Conservation (phyloP, 2,329 filamentous ascomycete genomes). For the Paecilomyces sp. region DNA sequence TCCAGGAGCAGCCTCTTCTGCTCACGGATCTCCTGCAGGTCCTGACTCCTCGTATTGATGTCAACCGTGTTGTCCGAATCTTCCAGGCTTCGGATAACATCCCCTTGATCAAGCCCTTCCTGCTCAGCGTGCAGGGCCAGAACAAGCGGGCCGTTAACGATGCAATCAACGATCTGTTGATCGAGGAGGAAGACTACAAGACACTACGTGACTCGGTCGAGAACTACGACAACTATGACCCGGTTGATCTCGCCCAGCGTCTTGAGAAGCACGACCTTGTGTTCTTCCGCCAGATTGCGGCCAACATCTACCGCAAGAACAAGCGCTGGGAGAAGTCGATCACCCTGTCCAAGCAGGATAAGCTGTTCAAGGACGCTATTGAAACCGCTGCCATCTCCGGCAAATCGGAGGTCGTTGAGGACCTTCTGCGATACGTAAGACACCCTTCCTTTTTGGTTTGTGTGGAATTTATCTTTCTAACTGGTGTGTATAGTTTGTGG, state of each 20-base stretch:
- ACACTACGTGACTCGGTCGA: constrained; percentile 94
- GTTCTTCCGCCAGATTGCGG: constrained; percentile 98
- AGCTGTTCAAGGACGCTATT: constrained; percentile 98
- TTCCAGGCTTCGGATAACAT: constrained; percentile 98
- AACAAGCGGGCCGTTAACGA: constrained; percentile 99
- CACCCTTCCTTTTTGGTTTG: background rate
- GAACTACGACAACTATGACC: constrained; percentile 98
- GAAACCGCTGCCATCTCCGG: constrained; percentile 90
- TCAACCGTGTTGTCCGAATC: constrained; percentile 98
- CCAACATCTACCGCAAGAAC: constrained; percentile 98
- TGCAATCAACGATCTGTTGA: constrained; percentile 93
- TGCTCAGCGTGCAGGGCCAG: constrained; percentile 89
- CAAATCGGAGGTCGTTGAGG: constrained; percentile 89
- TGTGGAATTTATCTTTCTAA: constrained; percentile 24
- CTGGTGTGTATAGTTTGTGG: constrained; percentile 67
- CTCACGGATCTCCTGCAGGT: constrained; percentile 92
- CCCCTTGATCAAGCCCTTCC: constrained; percentile 96
- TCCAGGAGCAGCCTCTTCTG: constrained; percentile 92
- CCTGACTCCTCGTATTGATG: constrained; percentile 87
- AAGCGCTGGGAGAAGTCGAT: constrained; percentile 99
- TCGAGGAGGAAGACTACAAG: constrained; percentile 99
- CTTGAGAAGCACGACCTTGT: constrained; percentile 97
- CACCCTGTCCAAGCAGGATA: constrained; percentile 94
- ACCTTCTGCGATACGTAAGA: constrained; percentile 94
- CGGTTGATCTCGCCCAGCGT: constrained; percentile 81